Percentiles rank a stretch among this genome's conserved stretches.
Evolutionary conservation across 2,329 filamentous ascomycete species (phyloP).

Genomic region (Ophiostoma montium): DNA sequence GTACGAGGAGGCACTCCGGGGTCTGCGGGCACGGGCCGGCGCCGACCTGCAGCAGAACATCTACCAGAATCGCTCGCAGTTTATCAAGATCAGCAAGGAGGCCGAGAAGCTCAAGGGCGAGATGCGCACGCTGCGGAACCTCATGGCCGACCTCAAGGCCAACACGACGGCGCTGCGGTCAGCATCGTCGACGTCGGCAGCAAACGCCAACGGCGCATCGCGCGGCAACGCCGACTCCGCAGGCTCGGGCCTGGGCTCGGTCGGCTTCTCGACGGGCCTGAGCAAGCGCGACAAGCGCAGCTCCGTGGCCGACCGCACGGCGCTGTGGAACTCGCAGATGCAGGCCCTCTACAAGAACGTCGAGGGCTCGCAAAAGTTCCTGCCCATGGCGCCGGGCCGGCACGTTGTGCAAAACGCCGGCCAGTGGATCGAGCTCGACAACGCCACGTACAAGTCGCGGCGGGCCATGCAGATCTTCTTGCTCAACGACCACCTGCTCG

Average conservation of each 20-base stretch:
- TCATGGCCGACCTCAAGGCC: slow-evolving; percentile 84
- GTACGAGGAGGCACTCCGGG: slow-evolving; percentile 62
- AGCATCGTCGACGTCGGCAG: slow-evolving; percentile 33
- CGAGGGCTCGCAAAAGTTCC: slow-evolving; percentile 94
- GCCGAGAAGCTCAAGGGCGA: slow-evolving; percentile 94
- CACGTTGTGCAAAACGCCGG: slow-evolving; percentile 90
- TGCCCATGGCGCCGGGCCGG: slow-evolving; percentile 79
- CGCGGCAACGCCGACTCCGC: slow-evolving; percentile 26
- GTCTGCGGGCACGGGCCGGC: slow-evolving; percentile 63
- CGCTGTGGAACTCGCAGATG: slow-evolving; percentile 56
- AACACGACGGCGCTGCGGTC: slow-evolving; percentile 54
- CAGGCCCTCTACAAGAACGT: slow-evolving; percentile 88
- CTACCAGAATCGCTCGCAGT: slow-evolving; percentile 92
- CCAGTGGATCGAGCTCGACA: slow-evolving; percentile 91
- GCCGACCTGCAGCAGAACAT: slow-evolving; percentile 87
- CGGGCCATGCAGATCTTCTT: slow-evolving; percentile 83
- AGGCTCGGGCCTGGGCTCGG: slow-evolving; percentile 30
- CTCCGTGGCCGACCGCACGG: slow-evolving; percentile 61
- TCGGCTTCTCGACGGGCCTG: slow-evolving; percentile 37
- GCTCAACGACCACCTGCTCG: slow-evolving; percentile 83
- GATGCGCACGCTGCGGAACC: slow-evolving; percentile 76
- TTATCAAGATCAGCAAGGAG: slow-evolving; percentile 98
- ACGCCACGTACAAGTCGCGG: slow-evolving; percentile 89
- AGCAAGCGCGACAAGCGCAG: slow-evolving; percentile 72
- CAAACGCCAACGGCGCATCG: slow-evolving; percentile 15